Conservation (phyloP, 768 basidiomycete species). For the Boletus subcaerulescens region DNA sequence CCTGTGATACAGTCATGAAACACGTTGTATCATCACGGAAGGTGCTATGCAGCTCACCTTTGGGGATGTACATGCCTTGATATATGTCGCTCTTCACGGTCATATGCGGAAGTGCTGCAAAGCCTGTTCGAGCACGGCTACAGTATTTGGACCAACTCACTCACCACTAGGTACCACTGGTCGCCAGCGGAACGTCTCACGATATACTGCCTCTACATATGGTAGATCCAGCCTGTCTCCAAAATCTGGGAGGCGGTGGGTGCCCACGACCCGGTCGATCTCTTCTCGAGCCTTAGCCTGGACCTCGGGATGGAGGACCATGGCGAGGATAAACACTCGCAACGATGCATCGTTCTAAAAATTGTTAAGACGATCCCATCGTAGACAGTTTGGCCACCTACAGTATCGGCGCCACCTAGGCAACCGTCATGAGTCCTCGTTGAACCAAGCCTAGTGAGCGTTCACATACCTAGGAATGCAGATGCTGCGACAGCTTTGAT, state of each 20-base stretch:
- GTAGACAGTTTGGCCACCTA: slow-evolving; percentile 1
- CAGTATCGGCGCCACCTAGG: slow-evolving; percentile 29
- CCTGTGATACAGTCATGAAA: slow-evolving; percentile 5
- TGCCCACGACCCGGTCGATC: slow-evolving; percentile 32
- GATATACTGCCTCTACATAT: slow-evolving; percentile 29
- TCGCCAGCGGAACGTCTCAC: slow-evolving; percentile 34
- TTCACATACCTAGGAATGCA: slow-evolving; percentile 21
- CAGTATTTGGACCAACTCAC: neutral
- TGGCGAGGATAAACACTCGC: slow-evolving; percentile 31
- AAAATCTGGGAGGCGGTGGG: slow-evolving; percentile 27
- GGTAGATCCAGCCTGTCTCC: slow-evolving; percentile 28
- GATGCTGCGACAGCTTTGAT: slow-evolving; percentile 25
- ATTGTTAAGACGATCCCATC: neutral
- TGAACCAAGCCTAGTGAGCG: neutral
- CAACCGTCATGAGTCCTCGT: neutral
- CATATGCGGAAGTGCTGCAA: slow-evolving; percentile 23
- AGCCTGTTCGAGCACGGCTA: neutral
- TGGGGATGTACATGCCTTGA: slow-evolving; percentile 30
- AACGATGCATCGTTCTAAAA: slow-evolving; percentile 16
- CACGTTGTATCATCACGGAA: neutral
- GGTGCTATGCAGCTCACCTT: slow-evolving; percentile 14
- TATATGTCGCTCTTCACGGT: slow-evolving; percentile 25
- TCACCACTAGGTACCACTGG: slow-evolving; percentile 28
- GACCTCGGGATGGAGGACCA: slow-evolving; percentile 32
- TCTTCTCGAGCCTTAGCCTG: slow-evolving; percentile 32